phyloP scores from a whole-genome alignment of 495 filamentous ascomycete genomes.

The Sphaerosporella brunnea region DNA sequence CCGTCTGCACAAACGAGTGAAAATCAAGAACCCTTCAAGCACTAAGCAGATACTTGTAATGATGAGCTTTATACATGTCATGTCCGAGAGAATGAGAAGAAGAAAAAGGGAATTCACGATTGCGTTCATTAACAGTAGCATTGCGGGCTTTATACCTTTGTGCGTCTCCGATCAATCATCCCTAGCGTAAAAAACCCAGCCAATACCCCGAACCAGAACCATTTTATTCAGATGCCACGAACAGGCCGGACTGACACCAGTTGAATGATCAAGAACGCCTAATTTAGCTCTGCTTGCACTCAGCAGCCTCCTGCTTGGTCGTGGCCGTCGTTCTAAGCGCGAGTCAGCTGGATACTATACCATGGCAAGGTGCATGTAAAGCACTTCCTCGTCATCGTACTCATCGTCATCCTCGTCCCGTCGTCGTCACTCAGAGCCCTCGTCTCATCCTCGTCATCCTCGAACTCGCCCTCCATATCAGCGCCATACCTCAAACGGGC shows the following conservation, averaged over 20 bases:
- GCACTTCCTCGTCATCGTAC: conserved; percentile 76
- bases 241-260: neutral
- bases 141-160: conserved; percentile 1
- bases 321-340: conserved; percentile 79
- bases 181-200: neutral
- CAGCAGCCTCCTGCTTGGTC: conserved; percentile 95
- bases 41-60: neutral
- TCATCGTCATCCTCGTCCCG: conserved; percentile 65
- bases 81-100: neutral
- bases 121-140: conserved; percentile 4
- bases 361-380: no score
- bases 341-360: no score
- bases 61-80: neutral
- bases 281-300: conserved; percentile 97
- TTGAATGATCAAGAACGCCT: conserved; percentile 13
- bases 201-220: neutral
- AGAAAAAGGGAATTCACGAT: conserved; percentile 3
- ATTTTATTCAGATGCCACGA: conserved; percentile 2
- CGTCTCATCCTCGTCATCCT: conserved; percentile 85
- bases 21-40: conserved; percentile 6
- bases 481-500: conserved; percentile 91
- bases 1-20: conserved; percentile 13
- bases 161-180: no score
- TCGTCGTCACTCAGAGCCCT: conserved; percentile 74
- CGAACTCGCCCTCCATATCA: conserved; percentile 65